A percentile compares a stretch with the other conserved stretches of the same genome.
Evolutionary conservation across 75 land plant genomes (phyloP).

Genomic region (Picea glauca): DNA sequence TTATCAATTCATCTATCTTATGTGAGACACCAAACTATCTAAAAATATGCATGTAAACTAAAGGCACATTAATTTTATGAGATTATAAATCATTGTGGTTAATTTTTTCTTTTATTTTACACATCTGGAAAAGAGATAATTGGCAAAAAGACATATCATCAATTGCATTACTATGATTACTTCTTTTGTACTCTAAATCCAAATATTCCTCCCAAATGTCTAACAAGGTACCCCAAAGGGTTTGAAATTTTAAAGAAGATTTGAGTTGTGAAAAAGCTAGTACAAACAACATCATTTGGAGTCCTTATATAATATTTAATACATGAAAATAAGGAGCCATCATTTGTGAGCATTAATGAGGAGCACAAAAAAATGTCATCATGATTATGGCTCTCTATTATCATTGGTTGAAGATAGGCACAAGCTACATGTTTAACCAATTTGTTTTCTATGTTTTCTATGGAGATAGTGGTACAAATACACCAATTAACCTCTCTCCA

Average conservation of each 20-base stretch:
- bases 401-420: slow-evolving; percentile 1
- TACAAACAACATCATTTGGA: neutral
- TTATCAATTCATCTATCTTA: neutral
- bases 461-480: neutral
- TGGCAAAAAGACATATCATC: neutral
- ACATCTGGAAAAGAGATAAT: neutral
- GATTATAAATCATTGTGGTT: neutral
- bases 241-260: neutral
- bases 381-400: slow-evolving; percentile 6
- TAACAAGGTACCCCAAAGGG: neutral
- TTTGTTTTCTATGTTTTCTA: neutral
- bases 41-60: neutral
- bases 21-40: neutral
- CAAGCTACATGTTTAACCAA: slow-evolving; percentile 7
- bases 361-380: neutral
- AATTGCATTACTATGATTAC: neutral
- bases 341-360: neutral
- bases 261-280: neutral
- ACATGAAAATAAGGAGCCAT: neutral
- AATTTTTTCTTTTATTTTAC: neutral
- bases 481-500: slow-evolving; percentile 1
- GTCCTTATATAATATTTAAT: neutral
- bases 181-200: neutral
- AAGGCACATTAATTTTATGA: neutral
- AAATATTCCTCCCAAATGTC: neutral